phyloP scores from a whole-genome alignment of 2,329 filamentous ascomycete species.

The Dothiorella sarmentorum region DNA sequence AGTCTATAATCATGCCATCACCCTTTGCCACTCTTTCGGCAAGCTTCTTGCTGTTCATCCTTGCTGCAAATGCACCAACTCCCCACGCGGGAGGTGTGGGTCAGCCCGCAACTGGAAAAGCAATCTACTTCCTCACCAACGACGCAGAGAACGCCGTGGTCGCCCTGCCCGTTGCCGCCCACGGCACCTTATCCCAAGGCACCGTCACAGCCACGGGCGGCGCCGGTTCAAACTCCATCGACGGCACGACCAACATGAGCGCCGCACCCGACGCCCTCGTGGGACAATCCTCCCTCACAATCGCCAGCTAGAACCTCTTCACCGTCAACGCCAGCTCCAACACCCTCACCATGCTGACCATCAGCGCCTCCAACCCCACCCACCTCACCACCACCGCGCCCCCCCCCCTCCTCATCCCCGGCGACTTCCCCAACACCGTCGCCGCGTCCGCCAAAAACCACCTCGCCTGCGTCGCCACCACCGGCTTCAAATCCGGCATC shows the following conservation, averaged over 20 bases:
- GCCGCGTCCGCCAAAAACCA: slow-evolving; percentile 35
- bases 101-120: slow-evolving; percentile 35
- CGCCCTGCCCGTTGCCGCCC: slow-evolving; percentile 45
- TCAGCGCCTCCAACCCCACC: slow-evolving; percentile 30
- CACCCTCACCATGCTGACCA: slow-evolving; percentile 37
- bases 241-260: slow-evolving; percentile 36
- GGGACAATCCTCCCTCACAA: slow-evolving; percentile 49
- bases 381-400: slow-evolving; percentile 32
- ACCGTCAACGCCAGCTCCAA: slow-evolving; percentile 48
- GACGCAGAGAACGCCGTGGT: slow-evolving; percentile 49
- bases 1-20: no score
- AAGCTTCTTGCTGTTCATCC: not conserved
- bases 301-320: slow-evolving; percentile 53
- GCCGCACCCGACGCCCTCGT: slow-evolving; percentile 51
- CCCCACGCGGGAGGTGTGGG: not conserved
- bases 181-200: slow-evolving; percentile 48
- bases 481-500: slow-evolving; percentile 35
- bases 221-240: slow-evolving; percentile 42
- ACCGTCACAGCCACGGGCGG: slow-evolving; percentile 48
- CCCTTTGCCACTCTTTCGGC: no score
- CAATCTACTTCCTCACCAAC: slow-evolving; percentile 58
- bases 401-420: slow-evolving; percentile 31
- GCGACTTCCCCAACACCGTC: slow-evolving; percentile 40
- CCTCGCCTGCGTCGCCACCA: slow-evolving; percentile 38
- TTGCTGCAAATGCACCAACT: not conserved